These are phyloP conservation scores for Geotrichum histeridarum DNA, from an alignment of 1,139 yeast species.

Conservation along the genomic window DNA sequence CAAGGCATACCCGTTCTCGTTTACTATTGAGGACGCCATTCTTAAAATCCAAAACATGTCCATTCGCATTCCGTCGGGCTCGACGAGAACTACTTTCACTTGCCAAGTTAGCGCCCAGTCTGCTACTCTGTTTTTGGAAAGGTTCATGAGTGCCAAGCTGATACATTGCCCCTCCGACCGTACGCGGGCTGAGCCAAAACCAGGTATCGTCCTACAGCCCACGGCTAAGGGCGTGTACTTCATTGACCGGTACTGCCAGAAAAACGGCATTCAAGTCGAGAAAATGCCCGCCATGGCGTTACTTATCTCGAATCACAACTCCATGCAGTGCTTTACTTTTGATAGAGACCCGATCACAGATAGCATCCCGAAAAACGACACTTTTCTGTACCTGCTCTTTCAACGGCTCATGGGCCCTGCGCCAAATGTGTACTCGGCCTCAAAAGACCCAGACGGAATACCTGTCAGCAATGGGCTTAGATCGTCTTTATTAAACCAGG, in stretches of 20 bases:
- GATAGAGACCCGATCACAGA: conserved; percentile 64
- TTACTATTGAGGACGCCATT: conserved; percentile 51
- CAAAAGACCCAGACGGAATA: conserved; percentile 41
- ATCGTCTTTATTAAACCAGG: neutral
- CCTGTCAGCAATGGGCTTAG: neutral
- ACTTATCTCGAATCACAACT: conserved; percentile 52
- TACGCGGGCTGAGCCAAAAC: conserved; percentile 24
- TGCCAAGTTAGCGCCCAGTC: conserved; percentile 53
- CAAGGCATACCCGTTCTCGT: conserved; percentile 47
- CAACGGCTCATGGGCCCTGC: conserved; percentile 55
- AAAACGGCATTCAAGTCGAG: conserved; percentile 41
- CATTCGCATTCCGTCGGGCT: conserved; percentile 42
- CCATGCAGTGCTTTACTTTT: conserved; percentile 65
- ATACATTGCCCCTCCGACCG: conserved; percentile 75
- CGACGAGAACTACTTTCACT: conserved; percentile 52
- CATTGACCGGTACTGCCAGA: conserved; percentile 54
- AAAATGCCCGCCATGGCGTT: conserved; percentile 40
- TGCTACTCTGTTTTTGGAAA: conserved; percentile 48
- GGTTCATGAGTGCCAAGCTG: conserved; percentile 62
- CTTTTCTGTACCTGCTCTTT: conserved; percentile 62
- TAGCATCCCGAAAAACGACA: conserved; percentile 58
- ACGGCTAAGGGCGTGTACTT: conserved; percentile 87
- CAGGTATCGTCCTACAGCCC: conserved; percentile 53
- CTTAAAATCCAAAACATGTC: conserved; percentile 47
- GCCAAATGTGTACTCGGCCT: conserved; percentile 69